Evolutionary conservation across 1,284 basidiomycete genomes (phyloP), one percentile per base, ranked within the genome.

Genomic region (Dichomitus squalens): DNA sequence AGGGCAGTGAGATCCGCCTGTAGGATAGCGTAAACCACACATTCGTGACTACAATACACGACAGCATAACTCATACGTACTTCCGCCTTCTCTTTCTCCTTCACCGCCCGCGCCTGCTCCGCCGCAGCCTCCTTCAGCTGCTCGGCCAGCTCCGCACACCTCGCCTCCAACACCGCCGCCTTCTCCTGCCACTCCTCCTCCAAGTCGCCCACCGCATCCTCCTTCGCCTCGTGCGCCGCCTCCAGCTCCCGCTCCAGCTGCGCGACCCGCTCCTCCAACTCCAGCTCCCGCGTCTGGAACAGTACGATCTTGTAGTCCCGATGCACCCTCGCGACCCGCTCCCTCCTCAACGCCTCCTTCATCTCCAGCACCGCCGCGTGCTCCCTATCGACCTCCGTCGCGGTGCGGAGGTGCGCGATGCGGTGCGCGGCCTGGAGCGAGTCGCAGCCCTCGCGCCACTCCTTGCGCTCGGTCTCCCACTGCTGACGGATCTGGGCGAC

Each of bases 361-460:
- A 84, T 80, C 49, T 79, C 79, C 39, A 87, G 68, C 14, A 80
- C 69, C 18, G 74, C 71, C 41, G 73, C 64, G 49, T 80, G 77
- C 64, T 84, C 84, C 52, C 75, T 74, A 60, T 85, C 82, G 50
- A 88, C 68, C 25, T 81, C 76, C 34, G 78, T 74, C 16, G 76
- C 75, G 18, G 83, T 76, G 46, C 79, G 76, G 39, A 85, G 77
- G 63, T 88, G 82, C n/a, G 82, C 81, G 56, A 88, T 80, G 4
- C 82, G 80, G 70, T 88, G 84, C 35, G 78, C 82, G 7, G 79
- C 76, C 61, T 88, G 80, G 27, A 91, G 72, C 7, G 81, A 77
- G 54, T 88, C 84, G 64, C 80, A 84, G 23, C 80, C 84, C 59
- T 82, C 80, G 14, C 76, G 76, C 86, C 86, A 90, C 51, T 81